phyloP scores from a whole-genome alignment of 2,329 filamentous ascomycete species.

The Tricladium varicosporioides region DNA sequence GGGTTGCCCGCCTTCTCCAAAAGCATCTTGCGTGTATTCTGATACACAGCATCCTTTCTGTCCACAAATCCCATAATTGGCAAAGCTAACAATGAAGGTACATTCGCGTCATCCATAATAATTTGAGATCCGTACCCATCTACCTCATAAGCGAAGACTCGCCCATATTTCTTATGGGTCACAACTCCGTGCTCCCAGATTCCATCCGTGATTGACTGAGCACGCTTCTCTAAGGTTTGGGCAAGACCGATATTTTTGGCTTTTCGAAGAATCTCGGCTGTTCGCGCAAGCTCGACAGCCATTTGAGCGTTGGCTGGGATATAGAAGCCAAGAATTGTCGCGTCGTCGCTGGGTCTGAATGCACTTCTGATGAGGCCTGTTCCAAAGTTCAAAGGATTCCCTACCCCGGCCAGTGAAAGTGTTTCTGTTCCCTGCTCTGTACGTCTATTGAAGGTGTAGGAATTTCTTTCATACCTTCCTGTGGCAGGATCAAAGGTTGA shows the following conservation, averaged over 20 bases:
- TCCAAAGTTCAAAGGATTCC: slow-evolving; percentile 84
- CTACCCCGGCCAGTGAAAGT: slow-evolving; percentile 73
- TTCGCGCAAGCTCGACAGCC: slow-evolving; percentile 78
- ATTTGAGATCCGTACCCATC: slow-evolving; percentile 82
- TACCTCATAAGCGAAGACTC: slow-evolving; percentile 84
- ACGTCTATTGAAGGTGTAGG: slow-evolving; percentile 82
- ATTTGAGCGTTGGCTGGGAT: slow-evolving; percentile 98
- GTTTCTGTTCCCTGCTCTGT: slow-evolving; percentile 89
- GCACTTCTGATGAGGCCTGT: slow-evolving; percentile 88
- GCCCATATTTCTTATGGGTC: slow-evolving; percentile 68
- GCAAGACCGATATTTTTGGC: slow-evolving; percentile 52
- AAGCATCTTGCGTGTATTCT: slow-evolving; percentile 78
- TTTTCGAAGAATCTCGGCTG: slow-evolving; percentile 65
- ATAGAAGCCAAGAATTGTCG: slow-evolving; percentile 89
- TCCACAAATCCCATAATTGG: slow-evolving; percentile 75
- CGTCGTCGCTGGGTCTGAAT: slow-evolving; percentile 93
- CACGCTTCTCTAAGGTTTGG: slow-evolving; percentile 55
- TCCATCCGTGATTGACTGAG: slow-evolving; percentile 66
- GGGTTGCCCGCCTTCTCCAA: slow-evolving; percentile 58
- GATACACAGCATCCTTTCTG: slow-evolving; percentile 66
- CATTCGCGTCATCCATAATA: slow-evolving; percentile 87
- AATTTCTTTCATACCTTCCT: slow-evolving; percentile 64
- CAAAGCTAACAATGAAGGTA: slow-evolving; percentile 75
- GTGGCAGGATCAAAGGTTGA: slow-evolving; percentile 74
- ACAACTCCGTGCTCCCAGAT: slow-evolving; percentile 85